Evolutionary conservation across 2,329 filamentous ascomycete species (phyloP).

Genomic region (Paraconiothyrium sp.): DNA sequence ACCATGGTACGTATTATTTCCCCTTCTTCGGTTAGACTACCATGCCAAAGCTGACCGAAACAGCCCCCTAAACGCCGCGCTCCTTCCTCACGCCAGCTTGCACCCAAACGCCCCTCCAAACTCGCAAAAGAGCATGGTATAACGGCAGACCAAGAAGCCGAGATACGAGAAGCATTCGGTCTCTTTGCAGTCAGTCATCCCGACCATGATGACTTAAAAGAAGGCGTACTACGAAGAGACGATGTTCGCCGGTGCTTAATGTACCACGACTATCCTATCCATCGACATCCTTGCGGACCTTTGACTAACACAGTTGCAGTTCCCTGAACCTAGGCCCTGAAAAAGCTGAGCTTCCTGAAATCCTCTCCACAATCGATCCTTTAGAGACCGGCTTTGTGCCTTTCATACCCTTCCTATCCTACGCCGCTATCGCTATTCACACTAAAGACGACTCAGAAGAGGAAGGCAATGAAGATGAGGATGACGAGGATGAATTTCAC

Average conservation of each 20-base stretch:
- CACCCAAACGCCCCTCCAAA: slow-evolving; percentile 73
- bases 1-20: neutral
- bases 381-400: slow-evolving; percentile 78
- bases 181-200: slow-evolving; percentile 69
- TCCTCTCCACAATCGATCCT: slow-evolving; percentile 84
- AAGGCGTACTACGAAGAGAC: slow-evolving; percentile 53
- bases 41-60: slow-evolving; percentile 25
- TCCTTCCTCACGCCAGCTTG: slow-evolving; percentile 27
- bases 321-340: slow-evolving; percentile 80
- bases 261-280: slow-evolving; percentile 51
- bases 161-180: slow-evolving; percentile 89
- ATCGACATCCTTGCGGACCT: neutral
- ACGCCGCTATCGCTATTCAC: slow-evolving; percentile 87
- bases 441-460: slow-evolving; percentile 35
- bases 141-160: slow-evolving; percentile 81
- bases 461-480: slow-evolving; percentile 54
- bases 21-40: neutral
- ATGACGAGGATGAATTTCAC: slow-evolving; percentile 52
- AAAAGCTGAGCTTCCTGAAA: slow-evolving; percentile 75
- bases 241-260: slow-evolving; percentile 60
- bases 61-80: slow-evolving; percentile 46
- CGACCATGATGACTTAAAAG: slow-evolving; percentile 74
- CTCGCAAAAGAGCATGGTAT: slow-evolving; percentile 93
- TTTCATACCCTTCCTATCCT: slow-evolving; percentile 84
- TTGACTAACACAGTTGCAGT: slow-evolving; percentile 55